Base-by-base conservation (phyloP, 148 eudicot species). In the Persicaria maculosa region DNA sequence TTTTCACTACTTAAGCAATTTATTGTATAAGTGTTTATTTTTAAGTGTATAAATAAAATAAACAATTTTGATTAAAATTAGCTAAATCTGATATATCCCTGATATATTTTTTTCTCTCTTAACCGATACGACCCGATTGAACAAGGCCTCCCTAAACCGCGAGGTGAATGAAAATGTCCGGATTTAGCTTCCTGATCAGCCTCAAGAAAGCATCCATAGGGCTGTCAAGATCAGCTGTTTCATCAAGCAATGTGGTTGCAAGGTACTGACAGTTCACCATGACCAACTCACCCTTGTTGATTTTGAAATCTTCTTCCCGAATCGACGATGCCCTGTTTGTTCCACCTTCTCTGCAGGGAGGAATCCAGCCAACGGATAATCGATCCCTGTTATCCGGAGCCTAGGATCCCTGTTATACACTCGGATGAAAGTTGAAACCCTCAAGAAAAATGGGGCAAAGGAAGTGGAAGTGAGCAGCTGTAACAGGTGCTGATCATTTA, bases 81-180 rank as follows among this genome's bases (percentile, higher is more conserved):
- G 40, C 1, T 31, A 31, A 31, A 31, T 31, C 40, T 31, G 40
- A 31, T 31, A 31, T 31, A 31, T 31, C 2, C 40, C 40, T 1
- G 40, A 31, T 31, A 31, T 31, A 31, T 31, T 3, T 2, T 31
- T 31, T 31, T 31, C 2, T 3, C 40, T 31, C 40, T 31, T 1
- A 31, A 31, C 40, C 40, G 40, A 31, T 31, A 31, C 40, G 40
- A 31, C 40, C 40, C 40, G 40, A 31, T 31, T n/a, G n/a, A n/a
- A n/a, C n/a, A n/a, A 82, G 10, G 85, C 89, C 47, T 86, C 86
- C 45, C 80, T 72, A 50, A 86, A 86, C 16, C 87, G 50, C 1
- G 84, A 80, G 5, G 76, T 9, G 7, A 11, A 82, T 47, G 22
- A 86, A 86, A 14, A 86, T 20, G 53, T 61, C 80, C 0, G 89